Evolutionary conservation across 257 asterid genomes (phyloP), one percentile per base, ranked within the genome.

Genomic region (Scutellaria barbata): DNA sequence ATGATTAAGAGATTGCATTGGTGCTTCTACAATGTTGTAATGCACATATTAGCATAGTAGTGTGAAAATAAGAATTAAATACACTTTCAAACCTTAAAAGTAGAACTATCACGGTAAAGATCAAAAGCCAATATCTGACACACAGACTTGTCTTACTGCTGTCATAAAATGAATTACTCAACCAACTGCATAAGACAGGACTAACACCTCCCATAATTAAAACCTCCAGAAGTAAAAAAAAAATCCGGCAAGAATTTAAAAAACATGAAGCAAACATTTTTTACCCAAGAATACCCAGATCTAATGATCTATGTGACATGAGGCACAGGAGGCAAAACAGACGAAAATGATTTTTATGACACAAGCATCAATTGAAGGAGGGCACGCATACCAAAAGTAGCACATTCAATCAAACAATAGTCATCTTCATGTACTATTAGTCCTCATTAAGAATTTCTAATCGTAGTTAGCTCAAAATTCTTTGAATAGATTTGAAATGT

Each of bases 351-450:
- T 22, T 25, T 8, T 25, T 50, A 16, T 8, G 17, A 54, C 10
- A 20, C 17, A 61, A 68, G 60, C 54, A 52, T 18, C 37, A 2
- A 43, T 7, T 9, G 10, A 37, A 48, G 68, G 45, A 48, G 43
- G 35, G 52, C 2, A 46, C 40, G 47, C 57, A 55, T 40, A 61
- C 45, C 14, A 25, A 20, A 58, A 16, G 20, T 25, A 41, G 52
- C 57, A 54, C 66, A 45, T 69, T 60, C 35, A 20, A 41, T 37
- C 66, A 67, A 39, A 52, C 58, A 69, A 61, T 47, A 8, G 9
- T 58, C 25, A 71, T 66, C 46, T 55, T 57, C 57, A 67, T 12
- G 42, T 61, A 65, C 53, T 57, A 74, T 64, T 22, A 62, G 50
- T 50, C 72, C 40, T 10, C 13, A 30, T 66, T 35, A 39, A 48